phyloP scores from a whole-genome alignment of 768 basidiomycete species.

The Clitopilus passeckerianus region DNA sequence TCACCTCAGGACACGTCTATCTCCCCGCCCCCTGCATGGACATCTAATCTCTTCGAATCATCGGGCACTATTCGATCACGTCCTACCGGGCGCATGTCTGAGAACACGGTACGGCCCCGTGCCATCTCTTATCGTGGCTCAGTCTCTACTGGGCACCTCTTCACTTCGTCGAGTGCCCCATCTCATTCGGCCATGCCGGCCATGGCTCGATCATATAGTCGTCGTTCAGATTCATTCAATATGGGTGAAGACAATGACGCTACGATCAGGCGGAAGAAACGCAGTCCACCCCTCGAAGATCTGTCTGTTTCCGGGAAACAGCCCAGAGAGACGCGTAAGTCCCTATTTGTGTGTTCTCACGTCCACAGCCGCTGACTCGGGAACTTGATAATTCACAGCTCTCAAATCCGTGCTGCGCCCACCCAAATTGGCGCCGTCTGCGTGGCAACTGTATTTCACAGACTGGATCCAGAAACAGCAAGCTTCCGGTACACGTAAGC shows the following conservation, averaged over 20 bases:
- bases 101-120: conserved; percentile 33
- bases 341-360: conserved; percentile 5
- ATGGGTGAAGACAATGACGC: conserved; percentile 62
- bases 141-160: conserved; percentile 47
- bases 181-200: conserved; percentile 43
- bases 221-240: conserved; percentile 62
- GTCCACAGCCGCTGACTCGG: conserved; percentile 10
- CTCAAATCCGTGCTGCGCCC: conserved; percentile 78
- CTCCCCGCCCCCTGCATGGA: conserved; percentile 55
- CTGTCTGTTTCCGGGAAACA: conserved; percentile 23
- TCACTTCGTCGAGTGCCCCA: conserved; percentile 72
- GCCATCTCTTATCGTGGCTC: conserved; percentile 39
- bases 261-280: conserved; percentile 64
- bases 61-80: conserved; percentile 39
- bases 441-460: conserved; percentile 96
- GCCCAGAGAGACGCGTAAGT: conserved; percentile 44
- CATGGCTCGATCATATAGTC: conserved; percentile 57
- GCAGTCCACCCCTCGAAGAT: conserved; percentile 33
- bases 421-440: conserved; percentile 88
- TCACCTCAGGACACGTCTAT: conserved; percentile 59
- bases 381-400: conserved; percentile 29
- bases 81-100: conserved; percentile 37
- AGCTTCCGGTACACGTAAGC: conserved; percentile 72
- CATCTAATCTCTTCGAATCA: conserved; percentile 58
- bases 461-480: conserved; percentile 91